Conservation (phyloP, 148 eudicot genomes). For the Vaccinium myrtillus region DNA sequence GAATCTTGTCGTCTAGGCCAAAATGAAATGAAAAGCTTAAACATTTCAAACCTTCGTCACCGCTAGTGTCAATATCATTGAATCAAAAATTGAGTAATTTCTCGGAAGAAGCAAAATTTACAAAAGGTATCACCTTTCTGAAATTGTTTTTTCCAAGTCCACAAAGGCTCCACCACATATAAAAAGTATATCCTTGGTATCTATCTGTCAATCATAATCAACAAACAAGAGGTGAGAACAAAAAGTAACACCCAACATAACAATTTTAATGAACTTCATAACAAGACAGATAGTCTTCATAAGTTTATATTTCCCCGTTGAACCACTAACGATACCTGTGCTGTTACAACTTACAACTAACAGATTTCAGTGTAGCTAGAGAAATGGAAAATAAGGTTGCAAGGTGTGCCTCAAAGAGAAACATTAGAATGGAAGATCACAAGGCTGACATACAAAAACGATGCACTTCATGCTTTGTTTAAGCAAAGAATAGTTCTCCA, state of each 20-base stretch:
- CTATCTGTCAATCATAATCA: slow-evolving; percentile 31
- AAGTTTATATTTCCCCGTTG: not conserved
- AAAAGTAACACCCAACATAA: not conserved
- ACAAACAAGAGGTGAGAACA: slow-evolving; percentile 5
- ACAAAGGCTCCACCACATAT: slow-evolving; percentile 59
- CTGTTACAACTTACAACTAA: not conserved
- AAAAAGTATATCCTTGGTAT: slow-evolving; percentile 54
- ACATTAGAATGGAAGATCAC: not conserved
- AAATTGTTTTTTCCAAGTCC: slow-evolving; percentile 47
- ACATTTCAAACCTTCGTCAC: not conserved
- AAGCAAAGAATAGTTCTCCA: not conserved
- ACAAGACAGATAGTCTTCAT: not conserved
- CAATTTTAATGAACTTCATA: not conserved
- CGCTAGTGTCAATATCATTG: slow-evolving; percentile 2
- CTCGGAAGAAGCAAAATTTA: not conserved
- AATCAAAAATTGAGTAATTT: not conserved
- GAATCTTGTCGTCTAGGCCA: slow-evolving; percentile 50
- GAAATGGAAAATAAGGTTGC: not conserved
- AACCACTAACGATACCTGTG: too few relatives aligned
- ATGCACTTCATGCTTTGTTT: not conserved
- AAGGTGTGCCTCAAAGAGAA: not conserved
- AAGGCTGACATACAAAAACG: too few relatives aligned
- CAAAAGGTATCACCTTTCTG: slow-evolving; percentile 41
- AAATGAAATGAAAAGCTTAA: slow-evolving; percentile 17
- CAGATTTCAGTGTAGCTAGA: not conserved